These are phyloP conservation scores for Tritrichomonas foetus DNA, from an alignment of 208 protist genomes.

Conservation along the genomic window DNA sequence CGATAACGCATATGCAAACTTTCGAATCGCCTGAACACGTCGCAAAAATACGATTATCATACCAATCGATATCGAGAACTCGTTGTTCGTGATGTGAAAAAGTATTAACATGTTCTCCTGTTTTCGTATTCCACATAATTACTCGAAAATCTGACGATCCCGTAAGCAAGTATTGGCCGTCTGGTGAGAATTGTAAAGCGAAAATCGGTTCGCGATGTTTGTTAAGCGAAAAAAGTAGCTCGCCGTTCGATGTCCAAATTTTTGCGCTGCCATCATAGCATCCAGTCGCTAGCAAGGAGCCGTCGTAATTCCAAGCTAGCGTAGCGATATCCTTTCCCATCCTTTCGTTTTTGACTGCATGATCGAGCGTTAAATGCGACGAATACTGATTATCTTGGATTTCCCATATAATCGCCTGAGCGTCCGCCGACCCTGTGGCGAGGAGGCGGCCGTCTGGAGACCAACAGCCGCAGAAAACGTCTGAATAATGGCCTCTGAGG, in stretches of 20 bases:
- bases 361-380: neutral
- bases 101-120: constrained; percentile 57
- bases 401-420: neutral
- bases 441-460: neutral
- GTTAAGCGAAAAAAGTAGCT: neutral
- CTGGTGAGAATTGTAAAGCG: constrained; percentile 72
- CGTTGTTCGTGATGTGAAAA: constrained; percentile 66
- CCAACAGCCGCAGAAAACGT: neutral
- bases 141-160: constrained; percentile 69
- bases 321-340: neutral
- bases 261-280: constrained; percentile 29
- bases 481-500: neutral
- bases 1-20: constrained; percentile 67
- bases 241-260: neutral
- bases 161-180: constrained; percentile 64
- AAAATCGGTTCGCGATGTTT: constrained; percentile 70
- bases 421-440: neutral
- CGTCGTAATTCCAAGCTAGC: neutral
- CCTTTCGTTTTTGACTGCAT: neutral
- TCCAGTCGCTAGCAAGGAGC: constrained; percentile 10
- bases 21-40: constrained; percentile 69
- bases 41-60: constrained; percentile 66
- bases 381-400: neutral
- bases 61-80: constrained; percentile 77
- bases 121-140: constrained; percentile 53